Evolutionary conservation across 345 rosid species (phyloP).

Genomic region (Erucastrum elatum): DNA sequence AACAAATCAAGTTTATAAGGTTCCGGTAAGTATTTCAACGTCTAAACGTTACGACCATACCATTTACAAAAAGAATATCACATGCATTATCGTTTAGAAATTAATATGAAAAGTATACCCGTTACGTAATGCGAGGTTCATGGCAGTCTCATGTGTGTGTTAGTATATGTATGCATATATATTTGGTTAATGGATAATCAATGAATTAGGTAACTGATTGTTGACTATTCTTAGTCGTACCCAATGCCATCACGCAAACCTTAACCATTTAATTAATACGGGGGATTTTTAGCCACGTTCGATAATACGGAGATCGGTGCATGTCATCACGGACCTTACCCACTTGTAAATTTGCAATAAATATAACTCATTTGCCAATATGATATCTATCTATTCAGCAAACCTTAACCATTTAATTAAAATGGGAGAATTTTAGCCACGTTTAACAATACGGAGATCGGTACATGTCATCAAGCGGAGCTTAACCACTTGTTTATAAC

Average conservation of each 20-base stretch:
- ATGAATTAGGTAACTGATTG: slow-evolving; percentile 15
- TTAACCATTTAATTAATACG: background rate
- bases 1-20: background rate
- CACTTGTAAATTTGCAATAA: background rate
- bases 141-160: slow-evolving; percentile 19
- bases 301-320: background rate
- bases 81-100: slow-evolving; percentile 3
- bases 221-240: slow-evolving; percentile 25
- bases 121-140: slow-evolving; percentile 31
- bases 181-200: slow-evolving; percentile 6
- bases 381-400: background rate
- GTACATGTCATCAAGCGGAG: background rate
- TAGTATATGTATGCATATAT: too few relatives aligned
- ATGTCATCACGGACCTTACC: too few relatives aligned
- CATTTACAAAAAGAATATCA: background rate
- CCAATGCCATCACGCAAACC: slow-evolving; percentile 18
- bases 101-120: background rate
- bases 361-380: background rate
- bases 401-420: background rate
- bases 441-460: background rate
- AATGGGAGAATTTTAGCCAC: background rate
- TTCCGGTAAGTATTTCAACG: background rate
- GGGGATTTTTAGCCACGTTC: background rate
- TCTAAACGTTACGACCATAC: slow-evolving; percentile 4
- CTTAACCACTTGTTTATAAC: background rate